These are phyloP conservation scores for Maudiozyma saulgeensis DNA, from an alignment of 805 yeast species.

Conservation along the genomic window DNA sequence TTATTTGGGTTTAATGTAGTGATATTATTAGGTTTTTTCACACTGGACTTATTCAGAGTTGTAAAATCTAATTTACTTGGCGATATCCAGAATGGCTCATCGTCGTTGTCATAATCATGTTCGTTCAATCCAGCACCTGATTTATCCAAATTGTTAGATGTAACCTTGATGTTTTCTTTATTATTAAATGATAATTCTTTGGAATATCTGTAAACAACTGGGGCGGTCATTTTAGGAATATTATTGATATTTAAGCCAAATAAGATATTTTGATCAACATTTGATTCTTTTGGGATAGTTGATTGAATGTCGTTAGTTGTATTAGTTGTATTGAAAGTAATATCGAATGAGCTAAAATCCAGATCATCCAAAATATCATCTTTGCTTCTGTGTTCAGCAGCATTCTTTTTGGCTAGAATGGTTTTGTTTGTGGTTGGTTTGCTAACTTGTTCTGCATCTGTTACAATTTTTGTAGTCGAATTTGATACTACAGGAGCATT, in stretches of 20 bases:
- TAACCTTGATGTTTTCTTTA: not conserved
- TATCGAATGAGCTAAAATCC: constrained; percentile 27
- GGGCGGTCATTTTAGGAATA: constrained; percentile 2
- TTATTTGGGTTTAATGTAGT: not conserved
- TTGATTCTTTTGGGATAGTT: not conserved
- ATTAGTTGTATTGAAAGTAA: constrained; percentile 20
- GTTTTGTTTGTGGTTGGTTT: no score
- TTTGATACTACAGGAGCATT: not conserved
- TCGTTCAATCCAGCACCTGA: not conserved
- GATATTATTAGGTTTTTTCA: not conserved
- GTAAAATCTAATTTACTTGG: constrained; percentile 25
- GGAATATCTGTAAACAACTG: constrained; percentile 5
- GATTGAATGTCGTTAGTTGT: not conserved
- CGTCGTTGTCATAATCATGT: constrained; percentile 5
- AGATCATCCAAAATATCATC: constrained; percentile 16
- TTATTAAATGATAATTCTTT: constrained; percentile 9
- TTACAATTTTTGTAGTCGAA: not conserved
- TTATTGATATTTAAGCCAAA: not conserved
- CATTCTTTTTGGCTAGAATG: not conserved
- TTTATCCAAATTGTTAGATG: not conserved
- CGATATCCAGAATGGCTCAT: constrained; percentile 29
- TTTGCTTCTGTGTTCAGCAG: not conserved
- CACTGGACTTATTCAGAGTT: constrained; percentile 9
- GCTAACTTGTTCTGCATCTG: no score
- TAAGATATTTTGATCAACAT: not conserved